These are phyloP conservation scores for Trichoderma koningii DNA, from an alignment of 2,329 filamentous ascomycete species.

Conservation along the genomic window DNA sequence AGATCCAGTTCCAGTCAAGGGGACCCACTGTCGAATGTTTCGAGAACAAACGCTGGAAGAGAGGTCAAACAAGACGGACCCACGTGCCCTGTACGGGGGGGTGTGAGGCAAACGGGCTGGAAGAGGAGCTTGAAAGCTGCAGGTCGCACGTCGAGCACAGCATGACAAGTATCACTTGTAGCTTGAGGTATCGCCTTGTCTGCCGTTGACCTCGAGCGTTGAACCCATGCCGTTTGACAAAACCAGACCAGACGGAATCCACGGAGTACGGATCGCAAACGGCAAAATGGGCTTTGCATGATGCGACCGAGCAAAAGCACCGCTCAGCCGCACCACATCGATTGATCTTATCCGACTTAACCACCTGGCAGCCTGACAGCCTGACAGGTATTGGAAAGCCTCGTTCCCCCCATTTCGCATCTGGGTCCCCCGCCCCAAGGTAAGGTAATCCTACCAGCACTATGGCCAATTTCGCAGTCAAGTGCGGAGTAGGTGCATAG, in stretches of 20 bases:
- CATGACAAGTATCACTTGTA: not conserved
- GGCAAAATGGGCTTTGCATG: not conserved
- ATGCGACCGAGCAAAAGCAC: slow-evolving; percentile 1
- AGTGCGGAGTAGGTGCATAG: slow-evolving; percentile 10
- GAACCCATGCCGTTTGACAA: not conserved
- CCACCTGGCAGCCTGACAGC: not conserved
- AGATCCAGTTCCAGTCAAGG: slow-evolving; percentile 17
- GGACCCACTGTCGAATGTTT: slow-evolving; percentile 19
- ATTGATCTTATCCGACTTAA: slow-evolving; percentile 9
- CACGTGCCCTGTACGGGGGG: slow-evolving; percentile 4
- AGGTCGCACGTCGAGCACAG: not conserved
- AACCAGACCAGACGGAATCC: not conserved
- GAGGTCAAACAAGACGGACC: not conserved
- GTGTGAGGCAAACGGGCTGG: not conserved
- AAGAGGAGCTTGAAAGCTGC: not conserved
- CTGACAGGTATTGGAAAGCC: not conserved
- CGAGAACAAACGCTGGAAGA: slow-evolving; percentile 17
- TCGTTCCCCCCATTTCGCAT: not conserved
- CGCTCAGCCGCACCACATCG: slow-evolving; percentile 15
- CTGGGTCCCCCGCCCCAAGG: not conserved
- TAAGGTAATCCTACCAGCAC: not conserved
- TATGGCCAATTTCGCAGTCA: slow-evolving; percentile 13
- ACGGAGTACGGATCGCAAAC: not conserved
- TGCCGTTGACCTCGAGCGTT: not conserved
- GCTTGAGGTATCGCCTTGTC: not conserved